Evolutionary conservation across 208 protist genomes (phyloP), one percentile per base, ranked within the genome.

Genomic region (Trypanosoma avium): DNA sequence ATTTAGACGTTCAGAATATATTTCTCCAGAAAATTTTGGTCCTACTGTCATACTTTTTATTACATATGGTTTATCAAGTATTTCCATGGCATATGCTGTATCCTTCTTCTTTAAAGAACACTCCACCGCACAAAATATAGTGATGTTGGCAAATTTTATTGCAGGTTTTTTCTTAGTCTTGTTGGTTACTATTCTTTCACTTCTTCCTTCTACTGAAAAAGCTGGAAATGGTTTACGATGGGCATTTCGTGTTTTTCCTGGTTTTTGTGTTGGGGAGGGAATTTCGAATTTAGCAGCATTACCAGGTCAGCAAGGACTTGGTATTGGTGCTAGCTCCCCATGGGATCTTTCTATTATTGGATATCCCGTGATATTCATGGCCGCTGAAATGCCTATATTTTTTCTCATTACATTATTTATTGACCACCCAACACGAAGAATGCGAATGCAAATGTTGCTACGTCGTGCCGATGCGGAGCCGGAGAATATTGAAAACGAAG

Each of bases 61-160:
- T 6, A 56, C 78, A 29, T 94, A 91, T 70, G 86, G 84, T 21
- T 30, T 87, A 0, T 82, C 83, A 24, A 58, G 77, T 40, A 81
- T 90, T 32, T 70, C 69, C 40, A 77, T 84, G 67, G 61, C 75
- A 21, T 94, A 94, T 70, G 65, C 70, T 9, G 22, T 91, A 10
- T 80, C 71, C 52, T 90, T 92, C 69, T 24, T 79, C 22, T 93
- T 91, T 61, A 73, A 68, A 29, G 72, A 83, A 21, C 76, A 92
- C 77, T 75, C 82, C 24, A 73, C 71, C 0, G 87, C 86, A 22
- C 86, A 93, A 55, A 87, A 86, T 58, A 52, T 77, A 13, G 70
- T 87, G 2, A 77, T 92, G 74, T 42, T 91, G 12, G 62, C 67
- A 29, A 90, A 86, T 72, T 91, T 95, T 76, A 79, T 94, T 64